Conservation (phyloP, 306 rosid species). For the Malus domestica region ASM211411v1 NC_041797.1:28803501-28804000, state of each 20-base stretch:
- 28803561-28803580: no score
- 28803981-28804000: constrained; percentile 19
- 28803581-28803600: no score
- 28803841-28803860: background rate
- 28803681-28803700: no score
- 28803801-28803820: background rate
- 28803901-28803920: constrained; percentile 17
- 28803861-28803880: constrained; percentile 18
- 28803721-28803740: background rate
- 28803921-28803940: constrained; percentile 1
- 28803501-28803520: background rate
- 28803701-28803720: no score
- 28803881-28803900: constrained; percentile 11
- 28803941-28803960: constrained; percentile 10
- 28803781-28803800: background rate
- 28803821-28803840: no score
- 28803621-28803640: no score
- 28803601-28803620: no score
- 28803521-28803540: background rate
- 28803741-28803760: background rate
- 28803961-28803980: constrained; percentile 16
- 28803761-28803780: no score
- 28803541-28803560: no score
- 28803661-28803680: no score
- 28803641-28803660: no score